Conservation (phyloP, 495 filamentous ascomycete genomes). For the Poronia punctata region DNA sequence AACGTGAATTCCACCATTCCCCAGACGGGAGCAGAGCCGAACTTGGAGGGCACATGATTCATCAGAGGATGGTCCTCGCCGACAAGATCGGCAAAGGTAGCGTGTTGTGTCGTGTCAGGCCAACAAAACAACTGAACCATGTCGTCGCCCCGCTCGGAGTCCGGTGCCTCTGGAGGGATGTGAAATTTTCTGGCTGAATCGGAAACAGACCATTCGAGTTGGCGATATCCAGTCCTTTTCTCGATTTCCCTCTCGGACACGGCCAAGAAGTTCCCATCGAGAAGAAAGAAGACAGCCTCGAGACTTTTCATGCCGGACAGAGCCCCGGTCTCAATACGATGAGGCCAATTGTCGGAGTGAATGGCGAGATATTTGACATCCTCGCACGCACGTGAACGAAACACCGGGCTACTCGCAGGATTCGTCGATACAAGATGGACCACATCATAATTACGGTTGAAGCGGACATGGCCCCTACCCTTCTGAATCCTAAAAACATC, state of each 20-base stretch:
- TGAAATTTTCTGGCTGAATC: slow-evolving; percentile 14
- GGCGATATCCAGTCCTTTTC: no score
- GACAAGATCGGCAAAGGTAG: slow-evolving; percentile 4
- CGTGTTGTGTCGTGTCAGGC: slow-evolving; percentile 21
- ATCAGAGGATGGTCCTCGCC: not conserved
- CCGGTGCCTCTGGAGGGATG: slow-evolving; percentile 11
- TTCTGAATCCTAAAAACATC: slow-evolving; percentile 18
- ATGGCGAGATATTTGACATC: slow-evolving; percentile 18
- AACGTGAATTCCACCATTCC: slow-evolving; percentile 21
- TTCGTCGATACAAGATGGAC: slow-evolving; percentile 4
- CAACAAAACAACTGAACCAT: slow-evolving; percentile 25
- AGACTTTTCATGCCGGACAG: slow-evolving; percentile 9
- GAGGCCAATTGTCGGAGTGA: not conserved
- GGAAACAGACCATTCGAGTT: slow-evolving; percentile 24
- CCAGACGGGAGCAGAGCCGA: slow-evolving; percentile 12
- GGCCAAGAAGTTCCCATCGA: not conserved
- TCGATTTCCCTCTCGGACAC: no score
- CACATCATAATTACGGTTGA: slow-evolving; percentile 27
- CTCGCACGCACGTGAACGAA: not conserved
- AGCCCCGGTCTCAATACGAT: not conserved
- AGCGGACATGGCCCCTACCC: slow-evolving; percentile 18
- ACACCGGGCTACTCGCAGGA: not conserved
- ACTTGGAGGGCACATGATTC: not conserved
- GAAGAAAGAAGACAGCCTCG: slow-evolving; percentile 10
- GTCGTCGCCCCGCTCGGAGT: slow-evolving; percentile 6